Percentiles rank a stretch among this genome's conserved stretches.
These are phyloP conservation scores for Candida ipomoeae DNA, from an alignment of 805 yeast genomes.

Conservation along the genomic window DNA sequence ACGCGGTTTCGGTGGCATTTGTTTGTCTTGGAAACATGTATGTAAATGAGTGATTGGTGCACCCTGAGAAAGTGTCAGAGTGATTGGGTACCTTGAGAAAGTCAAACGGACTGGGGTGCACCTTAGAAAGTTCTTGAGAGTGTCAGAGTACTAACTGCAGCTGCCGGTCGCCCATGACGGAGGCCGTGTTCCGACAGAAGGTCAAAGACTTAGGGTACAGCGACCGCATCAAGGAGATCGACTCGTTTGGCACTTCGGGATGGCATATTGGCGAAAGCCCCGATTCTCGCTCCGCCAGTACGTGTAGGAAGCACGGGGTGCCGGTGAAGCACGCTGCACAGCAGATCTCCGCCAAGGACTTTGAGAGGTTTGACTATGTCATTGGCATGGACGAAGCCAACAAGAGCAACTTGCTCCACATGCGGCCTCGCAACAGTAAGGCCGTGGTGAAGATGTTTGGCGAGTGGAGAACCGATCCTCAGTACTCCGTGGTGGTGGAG, in stretches of 20 bases:
- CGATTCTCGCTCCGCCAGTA: constrained; percentile 65
- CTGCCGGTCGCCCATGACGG: constrained; percentile 98
- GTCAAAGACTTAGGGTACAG: constrained; percentile 49
- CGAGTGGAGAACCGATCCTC: constrained; percentile 58
- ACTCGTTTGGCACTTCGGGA: constrained; percentile 86
- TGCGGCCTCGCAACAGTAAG: constrained; percentile 48
- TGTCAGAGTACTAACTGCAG: constrained; percentile 31
- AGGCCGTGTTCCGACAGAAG: constrained; percentile 73
- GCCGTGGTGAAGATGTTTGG: constrained; percentile 68
- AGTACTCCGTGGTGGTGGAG: constrained; percentile 56
- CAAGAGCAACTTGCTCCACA: constrained; percentile 43
- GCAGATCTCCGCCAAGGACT: constrained; percentile 51
- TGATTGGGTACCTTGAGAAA: too few species aligned
- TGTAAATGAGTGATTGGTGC: background rate
- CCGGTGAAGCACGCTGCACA: constrained; percentile 76
- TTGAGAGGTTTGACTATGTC: constrained; percentile 58
- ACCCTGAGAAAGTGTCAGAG: too few species aligned
- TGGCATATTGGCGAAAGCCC: constrained; percentile 84
- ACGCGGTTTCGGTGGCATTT: too few species aligned
- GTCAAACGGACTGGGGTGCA: too few species aligned
- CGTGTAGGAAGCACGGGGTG: constrained; percentile 68
- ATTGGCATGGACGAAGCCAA: constrained; percentile 71
- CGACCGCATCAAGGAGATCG: constrained; percentile 52
- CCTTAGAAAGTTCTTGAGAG: too few species aligned
- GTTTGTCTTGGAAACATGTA: too few species aligned